Percentiles rank a stretch among this genome's conserved stretches.
Evolutionary conservation across 345 rosid species (phyloP).

Genomic region (Eucalyptus grandis): DNA sequence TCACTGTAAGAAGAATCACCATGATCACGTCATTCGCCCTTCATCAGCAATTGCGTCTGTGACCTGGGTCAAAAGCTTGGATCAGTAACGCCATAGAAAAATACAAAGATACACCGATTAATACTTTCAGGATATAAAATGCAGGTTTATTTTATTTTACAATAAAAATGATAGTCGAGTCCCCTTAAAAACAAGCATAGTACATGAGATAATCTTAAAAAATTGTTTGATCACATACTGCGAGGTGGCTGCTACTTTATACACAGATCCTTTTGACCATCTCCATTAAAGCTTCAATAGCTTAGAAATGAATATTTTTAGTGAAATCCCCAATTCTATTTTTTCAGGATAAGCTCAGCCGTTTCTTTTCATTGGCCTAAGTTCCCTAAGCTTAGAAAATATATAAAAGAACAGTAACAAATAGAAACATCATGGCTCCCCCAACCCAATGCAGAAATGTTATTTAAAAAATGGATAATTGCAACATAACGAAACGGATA

Average conservation of each 20-base stretch:
- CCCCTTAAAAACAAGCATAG: neutral
- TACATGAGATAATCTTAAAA: neutral
- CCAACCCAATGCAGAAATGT: neutral
- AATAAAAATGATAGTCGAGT: neutral
- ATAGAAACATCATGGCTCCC: neutral
- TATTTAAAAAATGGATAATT: neutral
- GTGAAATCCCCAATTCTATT: neutral
- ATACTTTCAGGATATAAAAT: neutral
- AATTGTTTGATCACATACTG: neutral
- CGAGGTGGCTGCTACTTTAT: neutral
- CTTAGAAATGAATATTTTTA: neutral
- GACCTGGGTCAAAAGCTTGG: conserved; percentile 26
- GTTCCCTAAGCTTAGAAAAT: neutral
- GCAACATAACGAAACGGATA: neutral
- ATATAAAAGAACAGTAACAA: neutral
- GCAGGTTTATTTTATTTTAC: neutral
- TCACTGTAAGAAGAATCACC: conserved; percentile 3
- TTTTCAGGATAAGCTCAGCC: neutral
- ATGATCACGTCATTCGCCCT: conserved; percentile 5
- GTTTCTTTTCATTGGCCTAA: neutral
- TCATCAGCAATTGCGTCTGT: conserved; percentile 5
- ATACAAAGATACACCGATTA: neutral
- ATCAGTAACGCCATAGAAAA: neutral
- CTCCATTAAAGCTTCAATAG: neutral
- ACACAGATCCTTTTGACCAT: neutral